phyloP scores from a whole-genome alignment of 805 yeast species.

The Ogataea paradorogensis region DNA sequence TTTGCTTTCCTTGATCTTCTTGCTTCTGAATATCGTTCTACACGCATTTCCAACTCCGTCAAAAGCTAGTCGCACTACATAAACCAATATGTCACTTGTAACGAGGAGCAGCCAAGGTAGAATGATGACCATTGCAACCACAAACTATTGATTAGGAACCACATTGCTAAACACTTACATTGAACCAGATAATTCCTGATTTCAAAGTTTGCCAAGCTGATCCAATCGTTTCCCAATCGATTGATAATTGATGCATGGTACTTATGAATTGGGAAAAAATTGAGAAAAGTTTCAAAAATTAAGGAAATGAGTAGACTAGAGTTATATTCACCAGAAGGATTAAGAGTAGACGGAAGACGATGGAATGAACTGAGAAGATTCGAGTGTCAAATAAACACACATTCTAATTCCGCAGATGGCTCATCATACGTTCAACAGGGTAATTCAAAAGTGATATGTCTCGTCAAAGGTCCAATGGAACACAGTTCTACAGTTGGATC shows the following conservation, averaged over 20 bases:
- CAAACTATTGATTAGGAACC: conserved; percentile 10
- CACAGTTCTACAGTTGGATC: conserved; percentile 39
- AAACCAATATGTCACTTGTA: conserved; percentile 23
- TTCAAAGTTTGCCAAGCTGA: conserved; percentile 14
- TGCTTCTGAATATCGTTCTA: background rate
- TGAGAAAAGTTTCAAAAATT: conserved; percentile 1
- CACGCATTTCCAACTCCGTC: conserved; percentile 4
- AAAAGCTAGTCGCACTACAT: conserved; percentile 18
- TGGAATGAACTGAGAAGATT: conserved; percentile 90
- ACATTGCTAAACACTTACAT: conserved; percentile 11
- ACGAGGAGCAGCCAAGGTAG: conserved; percentile 27
- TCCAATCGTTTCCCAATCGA: conserved; percentile 10
- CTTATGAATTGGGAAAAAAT: background rate
- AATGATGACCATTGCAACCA: conserved; percentile 22
- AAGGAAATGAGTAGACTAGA: conserved; percentile 51
- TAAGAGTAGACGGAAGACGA: conserved; percentile 89
- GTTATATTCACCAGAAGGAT: conserved; percentile 92
- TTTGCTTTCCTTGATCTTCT: background rate
- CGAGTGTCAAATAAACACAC: conserved; percentile 80
- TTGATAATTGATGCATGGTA: conserved; percentile 1
- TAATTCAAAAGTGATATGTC: conserved; percentile 80
- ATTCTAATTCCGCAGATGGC: conserved; percentile 85
- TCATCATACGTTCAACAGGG: conserved; percentile 92
- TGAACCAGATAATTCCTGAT: conserved; percentile 20
- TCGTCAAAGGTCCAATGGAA: conserved; percentile 88